Conservation (phyloP, 192 early-diverging fungal genomes). For the Coemansia sp. region DNA sequence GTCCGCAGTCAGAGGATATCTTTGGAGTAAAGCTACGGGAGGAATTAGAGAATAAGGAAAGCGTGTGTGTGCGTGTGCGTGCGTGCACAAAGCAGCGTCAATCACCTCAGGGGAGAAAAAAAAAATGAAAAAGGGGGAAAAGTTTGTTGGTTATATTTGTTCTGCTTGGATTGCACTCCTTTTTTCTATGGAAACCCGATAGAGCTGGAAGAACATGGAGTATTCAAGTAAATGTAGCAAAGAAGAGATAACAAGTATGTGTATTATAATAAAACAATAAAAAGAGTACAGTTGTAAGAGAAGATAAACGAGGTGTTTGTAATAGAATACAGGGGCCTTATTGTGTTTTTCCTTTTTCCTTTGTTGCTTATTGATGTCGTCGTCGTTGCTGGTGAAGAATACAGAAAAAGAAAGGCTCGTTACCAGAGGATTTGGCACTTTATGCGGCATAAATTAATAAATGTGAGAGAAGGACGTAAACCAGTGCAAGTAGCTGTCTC, state of each 20-base stretch:
- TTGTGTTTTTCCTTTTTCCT: background rate
- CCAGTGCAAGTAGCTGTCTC: background rate
- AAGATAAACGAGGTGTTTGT: background rate
- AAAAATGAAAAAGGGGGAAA: no score
- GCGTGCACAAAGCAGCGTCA: background rate
- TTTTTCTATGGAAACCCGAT: background rate
- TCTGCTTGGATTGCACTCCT: background rate
- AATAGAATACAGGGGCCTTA: background rate
- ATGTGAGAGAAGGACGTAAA: background rate
- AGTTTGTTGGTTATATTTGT: background rate
- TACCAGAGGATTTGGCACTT: background rate
- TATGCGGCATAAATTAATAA: slow-evolving; percentile 2
- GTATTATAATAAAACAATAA: background rate
- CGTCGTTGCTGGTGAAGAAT: background rate
- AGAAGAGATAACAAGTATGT: background rate
- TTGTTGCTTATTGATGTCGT: background rate
- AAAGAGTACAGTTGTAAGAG: background rate
- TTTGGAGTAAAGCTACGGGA: background rate
- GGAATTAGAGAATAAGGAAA: background rate
- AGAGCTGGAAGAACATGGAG: background rate
- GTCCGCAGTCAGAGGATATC: background rate
- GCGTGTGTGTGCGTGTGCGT: background rate
- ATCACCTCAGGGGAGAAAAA: background rate
- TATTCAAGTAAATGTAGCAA: background rate
- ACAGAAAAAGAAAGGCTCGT: background rate